A percentile compares a stretch with the other conserved stretches of the same genome.
Evolutionary conservation across 345 rosid genomes (phyloP).

Genomic region (Linum tenue): DNA sequence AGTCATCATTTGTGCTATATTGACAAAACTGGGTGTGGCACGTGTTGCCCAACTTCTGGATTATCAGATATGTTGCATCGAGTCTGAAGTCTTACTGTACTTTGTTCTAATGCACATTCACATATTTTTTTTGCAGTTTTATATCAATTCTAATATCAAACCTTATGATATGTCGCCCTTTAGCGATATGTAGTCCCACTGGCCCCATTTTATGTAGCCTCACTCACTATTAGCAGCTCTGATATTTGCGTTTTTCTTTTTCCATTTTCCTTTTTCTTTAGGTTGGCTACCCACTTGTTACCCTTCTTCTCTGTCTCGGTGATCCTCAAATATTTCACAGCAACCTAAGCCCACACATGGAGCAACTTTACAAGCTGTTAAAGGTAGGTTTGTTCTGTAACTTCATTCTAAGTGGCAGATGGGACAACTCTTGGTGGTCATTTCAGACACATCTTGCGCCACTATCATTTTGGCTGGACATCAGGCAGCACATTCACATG

Average conservation of each 20-base stretch:
- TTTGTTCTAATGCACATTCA: no score
- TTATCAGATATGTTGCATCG: no score
- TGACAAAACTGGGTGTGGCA: no score
- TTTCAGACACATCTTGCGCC: background rate
- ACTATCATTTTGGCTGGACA: background rate
- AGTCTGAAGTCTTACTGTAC: no score
- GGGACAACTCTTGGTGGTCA: background rate
- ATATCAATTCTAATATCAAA: no score
- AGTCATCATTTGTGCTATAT: no score
- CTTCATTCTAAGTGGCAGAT: background rate
- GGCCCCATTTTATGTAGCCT: no score
- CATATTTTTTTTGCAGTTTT: no score
- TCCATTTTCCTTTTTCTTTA: slow-evolving; percentile 19
- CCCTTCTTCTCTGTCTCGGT: slow-evolving; percentile 96
- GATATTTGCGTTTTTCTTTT: background rate
- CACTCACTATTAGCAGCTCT: no score
- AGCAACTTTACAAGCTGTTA: slow-evolving; percentile 91
- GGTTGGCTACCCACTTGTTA: slow-evolving; percentile 98
- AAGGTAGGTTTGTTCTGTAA: slow-evolving; percentile 48
- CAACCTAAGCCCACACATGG: slow-evolving; percentile 85
- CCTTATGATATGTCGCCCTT: no score
- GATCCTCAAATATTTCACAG: slow-evolving; percentile 89
- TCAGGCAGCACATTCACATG: slow-evolving; percentile 1
- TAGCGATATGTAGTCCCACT: no score
- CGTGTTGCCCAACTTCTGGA: no score